A percentile compares a stretch with the other conserved stretches of the same genome.
These are phyloP conservation scores for Tetrapisispora phaffii DNA, from an alignment of 805 yeast species.

Conservation along the genomic window DNA sequence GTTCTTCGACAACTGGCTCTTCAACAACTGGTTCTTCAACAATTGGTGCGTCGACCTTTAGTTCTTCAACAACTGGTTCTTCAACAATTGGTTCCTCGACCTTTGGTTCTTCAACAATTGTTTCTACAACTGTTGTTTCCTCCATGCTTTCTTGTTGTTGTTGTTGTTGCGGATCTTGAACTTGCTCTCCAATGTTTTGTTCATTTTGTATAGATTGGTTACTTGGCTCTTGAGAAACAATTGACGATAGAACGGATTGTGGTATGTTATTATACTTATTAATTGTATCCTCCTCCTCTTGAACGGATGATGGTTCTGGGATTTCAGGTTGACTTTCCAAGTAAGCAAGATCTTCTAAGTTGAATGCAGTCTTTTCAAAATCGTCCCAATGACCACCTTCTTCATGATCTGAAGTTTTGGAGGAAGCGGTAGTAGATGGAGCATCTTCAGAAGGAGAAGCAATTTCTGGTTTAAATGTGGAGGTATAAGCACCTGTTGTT, in stretches of 20 bases:
- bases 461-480: neutral
- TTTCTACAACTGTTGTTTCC: neutral
- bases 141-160: neutral
- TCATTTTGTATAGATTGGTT: neutral
- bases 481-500: neutral
- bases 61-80: neutral
- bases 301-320: neutral
- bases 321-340: neutral
- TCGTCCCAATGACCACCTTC: slow-evolving; percentile 2
- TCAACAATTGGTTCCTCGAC: neutral
- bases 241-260: neutral
- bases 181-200: neutral
- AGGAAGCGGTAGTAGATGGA: neutral
- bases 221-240: neutral
- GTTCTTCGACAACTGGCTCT: neutral
- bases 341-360: neutral
- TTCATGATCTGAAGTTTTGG: neutral
- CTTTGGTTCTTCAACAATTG: slow-evolving; percentile 1
- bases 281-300: neutral
- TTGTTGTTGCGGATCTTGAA: neutral
- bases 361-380: slow-evolving; percentile 1
- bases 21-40: neutral
- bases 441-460: neutral
- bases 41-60: neutral
- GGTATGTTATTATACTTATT: neutral